These are phyloP conservation scores for Pleurotus djamor DNA, from an alignment of 768 basidiomycete species.

Conservation along the genomic window DNA sequence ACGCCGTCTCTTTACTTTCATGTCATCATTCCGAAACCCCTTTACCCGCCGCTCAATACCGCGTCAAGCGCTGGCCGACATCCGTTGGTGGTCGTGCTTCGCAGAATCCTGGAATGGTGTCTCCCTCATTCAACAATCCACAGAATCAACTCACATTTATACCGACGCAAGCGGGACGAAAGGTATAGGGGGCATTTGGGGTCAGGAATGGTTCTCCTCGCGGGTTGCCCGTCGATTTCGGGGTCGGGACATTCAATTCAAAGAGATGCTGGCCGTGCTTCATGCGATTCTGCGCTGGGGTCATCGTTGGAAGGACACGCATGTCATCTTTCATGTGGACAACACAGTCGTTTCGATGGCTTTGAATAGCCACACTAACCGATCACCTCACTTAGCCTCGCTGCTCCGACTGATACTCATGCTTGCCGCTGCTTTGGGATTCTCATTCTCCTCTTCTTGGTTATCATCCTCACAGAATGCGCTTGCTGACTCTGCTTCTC, in stretches of 20 bases:
- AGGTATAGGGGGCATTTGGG: slow-evolving; percentile 23
- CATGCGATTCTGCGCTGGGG: slow-evolving; percentile 27
- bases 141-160: slow-evolving; percentile 14
- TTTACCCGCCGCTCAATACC: slow-evolving; percentile 21
- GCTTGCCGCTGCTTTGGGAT: slow-evolving; percentile 15
- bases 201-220: slow-evolving; percentile 21
- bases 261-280: slow-evolving; percentile 26
- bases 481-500: slow-evolving; percentile 24
- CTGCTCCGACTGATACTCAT: slow-evolving; percentile 13
- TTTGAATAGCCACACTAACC: slow-evolving; percentile 19
- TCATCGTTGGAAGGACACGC: slow-evolving; percentile 14
- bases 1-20: slow-evolving; percentile 21
- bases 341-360: background rate
- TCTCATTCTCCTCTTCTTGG: slow-evolving; percentile 21
- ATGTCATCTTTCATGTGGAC: slow-evolving; percentile 25
- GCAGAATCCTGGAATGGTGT: slow-evolving; percentile 26
- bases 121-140: slow-evolving; percentile 11
- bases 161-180: slow-evolving; percentile 30
- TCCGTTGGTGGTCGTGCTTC: slow-evolving; percentile 29
- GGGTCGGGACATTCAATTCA: slow-evolving; percentile 25
- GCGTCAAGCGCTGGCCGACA: slow-evolving; percentile 13
- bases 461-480: slow-evolving; percentile 15
- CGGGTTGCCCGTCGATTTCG: slow-evolving; percentile 18
- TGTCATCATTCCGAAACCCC: slow-evolving; percentile 16
- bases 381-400: slow-evolving; percentile 9